These are phyloP conservation scores for Tetracladium maxilliforme DNA, from an alignment of 2,329 filamentous ascomycete genomes.

Conservation along the genomic window DNA sequence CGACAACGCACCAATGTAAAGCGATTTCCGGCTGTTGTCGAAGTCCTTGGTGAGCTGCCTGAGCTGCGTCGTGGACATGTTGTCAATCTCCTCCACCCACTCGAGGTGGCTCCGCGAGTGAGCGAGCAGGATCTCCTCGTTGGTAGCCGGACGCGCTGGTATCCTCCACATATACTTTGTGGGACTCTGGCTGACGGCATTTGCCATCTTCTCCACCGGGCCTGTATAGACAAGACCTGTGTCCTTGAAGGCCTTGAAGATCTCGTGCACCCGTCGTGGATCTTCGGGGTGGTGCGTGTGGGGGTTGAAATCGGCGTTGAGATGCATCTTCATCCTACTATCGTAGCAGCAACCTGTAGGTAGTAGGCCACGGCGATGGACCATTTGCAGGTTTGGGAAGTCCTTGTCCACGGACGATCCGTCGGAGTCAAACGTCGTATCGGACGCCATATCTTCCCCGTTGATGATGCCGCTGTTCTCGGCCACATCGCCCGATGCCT, in stretches of 20 bases:
- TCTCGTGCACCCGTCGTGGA: conserved; percentile 79
- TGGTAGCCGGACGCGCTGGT: conserved; percentile 58
- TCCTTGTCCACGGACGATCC: too few relatives aligned
- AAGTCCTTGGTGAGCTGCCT: conserved; percentile 46
- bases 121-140: conserved; percentile 65
- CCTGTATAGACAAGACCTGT: conserved; percentile 62
- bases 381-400: too few relatives aligned
- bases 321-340: conserved; percentile 88
- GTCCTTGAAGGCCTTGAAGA: conserved; percentile 77
- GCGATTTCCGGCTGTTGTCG: conserved; percentile 55
- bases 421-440: too few relatives aligned
- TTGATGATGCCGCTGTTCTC: too few relatives aligned
- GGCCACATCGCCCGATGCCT: too few relatives aligned
- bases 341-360: conserved; percentile 80
- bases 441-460: too few relatives aligned
- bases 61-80: conserved; percentile 46
- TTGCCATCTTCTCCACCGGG: conserved; percentile 34
- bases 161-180: conserved; percentile 63
- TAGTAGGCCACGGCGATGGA: conserved; percentile 33
- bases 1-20: conserved; percentile 74
- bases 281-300: conserved; percentile 87
- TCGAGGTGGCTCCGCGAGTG: conserved; percentile 66
- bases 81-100: conserved; percentile 52
- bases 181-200: conserved; percentile 35
- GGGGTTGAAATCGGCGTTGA: conserved; percentile 62